These are phyloP conservation scores for Zygoascus hellenicus DNA, from an alignment of 1,139 yeast genomes.

Conservation along the genomic window DNA sequence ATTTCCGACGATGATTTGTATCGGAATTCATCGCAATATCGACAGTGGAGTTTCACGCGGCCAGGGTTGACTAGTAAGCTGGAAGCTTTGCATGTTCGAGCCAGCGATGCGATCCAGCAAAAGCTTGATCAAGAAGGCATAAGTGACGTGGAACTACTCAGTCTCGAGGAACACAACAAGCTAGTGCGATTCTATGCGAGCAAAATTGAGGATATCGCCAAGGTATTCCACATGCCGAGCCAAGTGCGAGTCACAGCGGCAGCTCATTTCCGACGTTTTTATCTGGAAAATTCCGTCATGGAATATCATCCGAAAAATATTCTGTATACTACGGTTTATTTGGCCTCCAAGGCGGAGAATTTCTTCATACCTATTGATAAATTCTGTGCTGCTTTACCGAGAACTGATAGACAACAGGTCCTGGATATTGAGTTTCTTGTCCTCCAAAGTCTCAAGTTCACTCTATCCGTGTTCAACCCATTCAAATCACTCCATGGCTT, in stretches of 20 bases:
- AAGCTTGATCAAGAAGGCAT: constrained; percentile 34
- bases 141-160: constrained; percentile 41
- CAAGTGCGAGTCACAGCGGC: constrained; percentile 79
- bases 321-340: constrained; percentile 73
- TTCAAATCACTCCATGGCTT: constrained; percentile 86
- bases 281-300: constrained; percentile 72
- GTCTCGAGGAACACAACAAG: constrained; percentile 62
- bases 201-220: constrained; percentile 58
- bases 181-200: constrained; percentile 66
- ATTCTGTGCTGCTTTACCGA: constrained; percentile 66
- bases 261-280: constrained; percentile 75
- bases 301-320: constrained; percentile 81
- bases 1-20: constrained; percentile 69
- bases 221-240: constrained; percentile 53
- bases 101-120: constrained; percentile 39
- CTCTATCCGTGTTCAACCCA: constrained; percentile 83
- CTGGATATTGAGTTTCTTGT: constrained; percentile 73
- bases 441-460: constrained; percentile 68
- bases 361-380: constrained; percentile 78
- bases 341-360: constrained; percentile 91
- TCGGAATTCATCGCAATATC: constrained; percentile 78
- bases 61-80: constrained; percentile 49
- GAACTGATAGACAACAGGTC: constrained; percentile 57
- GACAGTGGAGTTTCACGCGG: constrained; percentile 74
- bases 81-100: constrained; percentile 47